Conservation (phyloP, 352 stramenopile genomes). For the Hyaloperonospora brassicae region DNA sequence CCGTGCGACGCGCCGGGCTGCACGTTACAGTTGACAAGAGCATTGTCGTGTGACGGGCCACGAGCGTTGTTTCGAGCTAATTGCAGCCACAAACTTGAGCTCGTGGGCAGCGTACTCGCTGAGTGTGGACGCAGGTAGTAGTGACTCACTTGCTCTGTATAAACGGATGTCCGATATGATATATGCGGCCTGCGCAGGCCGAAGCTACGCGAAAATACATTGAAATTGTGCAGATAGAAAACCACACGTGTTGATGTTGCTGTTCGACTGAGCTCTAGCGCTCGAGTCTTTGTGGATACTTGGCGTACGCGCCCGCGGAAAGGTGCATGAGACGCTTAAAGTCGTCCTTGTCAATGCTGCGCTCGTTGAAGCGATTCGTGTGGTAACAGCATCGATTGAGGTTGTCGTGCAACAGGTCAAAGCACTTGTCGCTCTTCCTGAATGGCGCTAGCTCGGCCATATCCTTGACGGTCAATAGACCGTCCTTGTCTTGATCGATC, state of each 20-base stretch:
- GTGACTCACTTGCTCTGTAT: too few relatives aligned
- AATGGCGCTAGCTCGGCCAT: constrained; percentile 43
- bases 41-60: constrained; percentile 46
- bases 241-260: not conserved
- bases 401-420: constrained; percentile 58
- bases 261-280: constrained; percentile 1
- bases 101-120: too few relatives aligned
- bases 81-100: too few relatives aligned
- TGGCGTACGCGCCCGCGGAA: constrained; percentile 33
- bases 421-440: constrained; percentile 7
- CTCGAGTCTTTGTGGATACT: constrained; percentile 39
- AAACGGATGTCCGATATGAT: too few relatives aligned
- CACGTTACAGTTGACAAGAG: constrained; percentile 54
- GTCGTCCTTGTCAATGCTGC: constrained; percentile 34
- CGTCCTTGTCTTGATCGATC: constrained; percentile 48
- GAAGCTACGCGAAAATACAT: constrained; percentile 18
- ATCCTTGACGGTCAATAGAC: constrained; percentile 36
- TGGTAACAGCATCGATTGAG: constrained; percentile 51
- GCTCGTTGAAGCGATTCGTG: constrained; percentile 31
- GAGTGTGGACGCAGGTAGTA: too few relatives aligned
- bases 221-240: constrained; percentile 4
- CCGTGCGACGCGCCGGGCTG: constrained; percentile 59
- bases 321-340: constrained; percentile 50
- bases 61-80: too few relatives aligned
- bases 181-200: not conserved